Percentiles rank a stretch among this genome's conserved stretches.
Conservation (phyloP, 768 basidiomycete species). For the Rhodotorula paludigena region DNA sequence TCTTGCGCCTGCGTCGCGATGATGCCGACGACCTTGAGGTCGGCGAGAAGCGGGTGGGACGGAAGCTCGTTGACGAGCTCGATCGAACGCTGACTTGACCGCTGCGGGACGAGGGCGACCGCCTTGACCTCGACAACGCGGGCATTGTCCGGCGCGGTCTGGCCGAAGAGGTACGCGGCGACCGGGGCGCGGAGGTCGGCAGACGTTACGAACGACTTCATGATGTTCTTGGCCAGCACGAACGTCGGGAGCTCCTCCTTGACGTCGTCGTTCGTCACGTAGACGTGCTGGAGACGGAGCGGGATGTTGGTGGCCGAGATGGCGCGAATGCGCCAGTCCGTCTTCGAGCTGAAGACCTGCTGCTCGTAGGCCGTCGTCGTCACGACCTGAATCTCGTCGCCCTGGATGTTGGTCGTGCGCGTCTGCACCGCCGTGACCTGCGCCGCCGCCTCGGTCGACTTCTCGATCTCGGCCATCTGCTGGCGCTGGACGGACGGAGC, state of each 20-base stretch:
- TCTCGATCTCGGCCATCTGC: slow-evolving; percentile 98
- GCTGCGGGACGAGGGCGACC: slow-evolving; percentile 93
- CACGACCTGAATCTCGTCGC: slow-evolving; percentile 89
- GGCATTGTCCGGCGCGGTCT: slow-evolving; percentile 79
- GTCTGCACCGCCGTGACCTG: slow-evolving; percentile 97
- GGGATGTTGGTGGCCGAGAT: slow-evolving; percentile 95
- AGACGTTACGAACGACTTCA: slow-evolving; percentile 86
- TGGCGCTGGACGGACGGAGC: slow-evolving; percentile 89
- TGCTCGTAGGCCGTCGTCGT: slow-evolving; percentile 99
- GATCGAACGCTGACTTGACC: slow-evolving; percentile 83
- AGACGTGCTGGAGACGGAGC: slow-evolving; percentile 94
- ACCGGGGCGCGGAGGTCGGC: slow-evolving; percentile 95
- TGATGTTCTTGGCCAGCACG: slow-evolving; percentile 92
- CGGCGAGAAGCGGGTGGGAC: slow-evolving; percentile 87
- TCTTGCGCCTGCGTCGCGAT: slow-evolving; percentile 78
- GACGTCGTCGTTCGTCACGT: slow-evolving; percentile 98
- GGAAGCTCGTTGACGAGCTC: slow-evolving; percentile 86
- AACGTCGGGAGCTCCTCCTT: slow-evolving; percentile 97
- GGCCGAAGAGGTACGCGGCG: slow-evolving; percentile 85
- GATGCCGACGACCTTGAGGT: slow-evolving; percentile 61
- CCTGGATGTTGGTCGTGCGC: slow-evolving; percentile 96
- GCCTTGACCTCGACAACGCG: slow-evolving; percentile 99
- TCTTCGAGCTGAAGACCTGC: slow-evolving; percentile 97
- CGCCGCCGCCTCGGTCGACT: slow-evolving; percentile 84
- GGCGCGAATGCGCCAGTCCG: slow-evolving; percentile 98